Conservation (phyloP, 345 rosid species). For the Sisymbrium altissimum region DNA sequence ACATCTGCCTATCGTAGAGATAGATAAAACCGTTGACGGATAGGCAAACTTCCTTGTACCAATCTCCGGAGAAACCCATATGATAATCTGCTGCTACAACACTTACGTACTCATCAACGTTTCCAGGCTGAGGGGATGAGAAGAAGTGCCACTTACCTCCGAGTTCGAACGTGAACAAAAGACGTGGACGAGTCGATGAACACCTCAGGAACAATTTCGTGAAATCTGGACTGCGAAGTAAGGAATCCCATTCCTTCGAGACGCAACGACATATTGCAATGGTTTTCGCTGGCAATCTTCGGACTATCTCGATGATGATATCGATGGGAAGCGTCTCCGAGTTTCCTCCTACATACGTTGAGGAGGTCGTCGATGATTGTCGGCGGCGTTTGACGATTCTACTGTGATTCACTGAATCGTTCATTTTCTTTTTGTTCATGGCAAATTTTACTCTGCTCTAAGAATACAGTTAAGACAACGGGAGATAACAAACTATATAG, state of each 20-base stretch:
- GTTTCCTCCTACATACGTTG: neutral
- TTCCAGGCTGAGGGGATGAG: conserved; percentile 5
- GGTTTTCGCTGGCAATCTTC: neutral
- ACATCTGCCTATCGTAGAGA: neutral
- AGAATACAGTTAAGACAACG: neutral
- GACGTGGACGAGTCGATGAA: neutral
- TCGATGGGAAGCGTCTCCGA: neutral
- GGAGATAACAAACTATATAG: neutral
- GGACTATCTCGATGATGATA: neutral
- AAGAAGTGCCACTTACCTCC: neutral
- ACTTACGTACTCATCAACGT: neutral
- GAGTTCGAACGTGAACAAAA: neutral
- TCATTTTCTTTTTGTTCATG: neutral
- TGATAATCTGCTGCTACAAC: neutral
- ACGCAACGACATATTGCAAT: neutral
- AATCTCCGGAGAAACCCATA: neutral
- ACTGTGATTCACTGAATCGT: neutral
- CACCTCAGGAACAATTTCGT: neutral
- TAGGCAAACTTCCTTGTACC: neutral
- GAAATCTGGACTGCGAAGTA: neutral
- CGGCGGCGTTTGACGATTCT: neutral
- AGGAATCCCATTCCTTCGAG: neutral
- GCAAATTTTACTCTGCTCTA: neutral
- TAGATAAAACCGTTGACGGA: neutral
- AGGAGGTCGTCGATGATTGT: neutral